phyloP scores from a whole-genome alignment of 805 yeast species.

The Myxozyma monticola region DNA sequence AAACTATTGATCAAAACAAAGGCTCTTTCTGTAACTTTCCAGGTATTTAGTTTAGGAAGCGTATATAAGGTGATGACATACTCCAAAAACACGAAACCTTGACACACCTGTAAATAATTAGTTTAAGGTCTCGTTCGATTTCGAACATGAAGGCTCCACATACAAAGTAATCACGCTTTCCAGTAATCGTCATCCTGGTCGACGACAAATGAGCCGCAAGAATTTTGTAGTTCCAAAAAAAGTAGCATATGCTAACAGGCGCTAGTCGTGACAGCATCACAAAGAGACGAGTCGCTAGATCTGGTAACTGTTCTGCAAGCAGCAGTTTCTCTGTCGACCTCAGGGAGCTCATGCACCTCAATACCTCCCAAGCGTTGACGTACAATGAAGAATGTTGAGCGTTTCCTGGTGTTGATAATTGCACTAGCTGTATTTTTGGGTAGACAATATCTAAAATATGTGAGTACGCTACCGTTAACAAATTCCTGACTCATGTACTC shows the following conservation, averaged over 20 bases:
- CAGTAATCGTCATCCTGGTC: constrained; percentile 7
- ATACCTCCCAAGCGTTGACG: no score
- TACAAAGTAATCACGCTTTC: constrained; percentile 14
- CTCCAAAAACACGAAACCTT: constrained; percentile 4
- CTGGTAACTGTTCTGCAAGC: neutral
- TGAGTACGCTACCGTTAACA: neutral
- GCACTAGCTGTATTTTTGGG: neutral
- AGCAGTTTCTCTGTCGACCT: neutral
- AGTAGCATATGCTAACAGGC: constrained; percentile 7
- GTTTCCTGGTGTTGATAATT: no score
- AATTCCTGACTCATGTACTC: neutral
- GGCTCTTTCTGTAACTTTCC: constrained; percentile 1
- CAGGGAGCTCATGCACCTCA: no score
- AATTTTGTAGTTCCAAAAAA: constrained; percentile 21
- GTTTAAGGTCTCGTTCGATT: no score
- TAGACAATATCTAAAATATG: constrained; percentile 2
- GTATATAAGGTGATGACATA: constrained; percentile 1
- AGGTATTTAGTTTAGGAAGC: constrained; percentile 6
- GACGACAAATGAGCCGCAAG: constrained; percentile 5
- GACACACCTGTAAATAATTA: constrained; percentile 1
- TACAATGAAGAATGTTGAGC: no score
- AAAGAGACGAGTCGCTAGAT: neutral
- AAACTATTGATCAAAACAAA: constrained; percentile 2
- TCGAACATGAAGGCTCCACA: neutral
- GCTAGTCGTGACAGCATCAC: constrained; percentile 1